Percentiles rank a stretch among this genome's conserved stretches.
Conservation (phyloP, 2,329 filamentous ascomycete species). For the Trichoderma brevicompactum region DNA sequence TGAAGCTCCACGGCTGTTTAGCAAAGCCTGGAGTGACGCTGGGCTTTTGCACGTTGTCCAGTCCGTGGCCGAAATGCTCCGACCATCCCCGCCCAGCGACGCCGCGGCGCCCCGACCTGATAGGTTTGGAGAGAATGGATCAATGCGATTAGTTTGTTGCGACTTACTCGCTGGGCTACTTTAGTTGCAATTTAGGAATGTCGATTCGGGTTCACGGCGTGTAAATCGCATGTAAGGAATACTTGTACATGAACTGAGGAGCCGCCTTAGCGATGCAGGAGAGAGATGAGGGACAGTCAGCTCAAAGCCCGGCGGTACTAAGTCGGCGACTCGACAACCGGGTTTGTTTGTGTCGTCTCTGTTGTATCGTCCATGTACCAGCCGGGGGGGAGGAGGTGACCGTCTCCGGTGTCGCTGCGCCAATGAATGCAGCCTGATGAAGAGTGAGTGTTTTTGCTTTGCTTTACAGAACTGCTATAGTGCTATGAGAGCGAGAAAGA, state of each 20-base stretch:
- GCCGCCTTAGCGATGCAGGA: constrained; percentile 20
- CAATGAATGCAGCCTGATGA: not conserved
- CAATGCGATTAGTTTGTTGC: no score
- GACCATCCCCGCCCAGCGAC: constrained; percentile 26
- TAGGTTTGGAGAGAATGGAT: no score
- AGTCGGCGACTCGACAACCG: not conserved
- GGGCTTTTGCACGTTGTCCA: constrained; percentile 34
- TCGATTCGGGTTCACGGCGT: not conserved
- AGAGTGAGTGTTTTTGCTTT: not conserved
- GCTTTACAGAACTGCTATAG: no score
- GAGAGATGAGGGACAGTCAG: constrained; percentile 20
- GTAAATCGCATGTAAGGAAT: constrained; percentile 20
- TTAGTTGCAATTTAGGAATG: not conserved
- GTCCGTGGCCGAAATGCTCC: constrained; percentile 36
- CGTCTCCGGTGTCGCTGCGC: constrained; percentile 16
- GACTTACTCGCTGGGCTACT: constrained; percentile 14
- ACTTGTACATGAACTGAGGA: constrained; percentile 22
- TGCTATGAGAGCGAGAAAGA: no score
- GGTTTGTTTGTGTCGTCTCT: no score
- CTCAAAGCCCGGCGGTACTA: not conserved
- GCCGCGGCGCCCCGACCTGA: not conserved
- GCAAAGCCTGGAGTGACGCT: constrained; percentile 15
- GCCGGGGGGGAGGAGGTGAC: not conserved
- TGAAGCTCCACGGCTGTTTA: constrained; percentile 10
- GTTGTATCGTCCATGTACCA: constrained; percentile 1